phyloP scores from a whole-genome alignment of 2,329 filamentous ascomycete genomes.

The Endothia cerciana region DNA sequence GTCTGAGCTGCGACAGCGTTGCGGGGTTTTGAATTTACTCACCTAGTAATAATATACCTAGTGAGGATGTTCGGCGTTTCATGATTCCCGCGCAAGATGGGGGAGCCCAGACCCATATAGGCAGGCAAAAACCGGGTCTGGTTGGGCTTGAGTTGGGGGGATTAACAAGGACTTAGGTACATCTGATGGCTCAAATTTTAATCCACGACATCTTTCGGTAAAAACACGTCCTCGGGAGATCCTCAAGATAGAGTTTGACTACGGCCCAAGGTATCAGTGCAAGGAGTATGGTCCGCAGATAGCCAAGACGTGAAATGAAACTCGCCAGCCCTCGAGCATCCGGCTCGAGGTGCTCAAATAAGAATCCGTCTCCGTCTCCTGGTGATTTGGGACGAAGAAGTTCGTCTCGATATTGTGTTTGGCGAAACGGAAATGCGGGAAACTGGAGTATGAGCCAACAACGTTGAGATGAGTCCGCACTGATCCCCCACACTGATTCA shows the following conservation, averaged over 20 bases:
- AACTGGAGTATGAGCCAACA: background rate
- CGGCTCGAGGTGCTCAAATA: background rate
- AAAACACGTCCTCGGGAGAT: background rate
- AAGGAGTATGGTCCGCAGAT: background rate
- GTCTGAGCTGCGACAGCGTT: constrained; percentile 16
- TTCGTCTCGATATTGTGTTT: constrained; percentile 12
- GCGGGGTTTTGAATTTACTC: constrained; percentile 22
- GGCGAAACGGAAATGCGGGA: constrained; percentile 4
- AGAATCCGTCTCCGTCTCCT: background rate
- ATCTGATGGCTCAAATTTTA: background rate
- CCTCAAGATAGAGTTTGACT: background rate
- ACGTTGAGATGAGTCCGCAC: background rate
- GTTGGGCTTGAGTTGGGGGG: background rate
- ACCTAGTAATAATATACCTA: constrained; percentile 18
- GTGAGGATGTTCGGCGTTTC: constrained; percentile 27
- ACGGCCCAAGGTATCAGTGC: background rate
- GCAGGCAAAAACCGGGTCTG: background rate
- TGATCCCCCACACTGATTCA: background rate
- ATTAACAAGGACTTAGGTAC: background rate
- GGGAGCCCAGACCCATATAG: background rate
- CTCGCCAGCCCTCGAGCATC: background rate
- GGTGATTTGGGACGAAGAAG: constrained; percentile 12
- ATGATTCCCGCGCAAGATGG: constrained; percentile 17
- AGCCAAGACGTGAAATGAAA: background rate
- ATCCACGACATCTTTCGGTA: background rate